These are phyloP conservation scores for Phytopythium kandeliae DNA, from an alignment of 352 stramenopile species.

Conservation along the genomic window DNA sequence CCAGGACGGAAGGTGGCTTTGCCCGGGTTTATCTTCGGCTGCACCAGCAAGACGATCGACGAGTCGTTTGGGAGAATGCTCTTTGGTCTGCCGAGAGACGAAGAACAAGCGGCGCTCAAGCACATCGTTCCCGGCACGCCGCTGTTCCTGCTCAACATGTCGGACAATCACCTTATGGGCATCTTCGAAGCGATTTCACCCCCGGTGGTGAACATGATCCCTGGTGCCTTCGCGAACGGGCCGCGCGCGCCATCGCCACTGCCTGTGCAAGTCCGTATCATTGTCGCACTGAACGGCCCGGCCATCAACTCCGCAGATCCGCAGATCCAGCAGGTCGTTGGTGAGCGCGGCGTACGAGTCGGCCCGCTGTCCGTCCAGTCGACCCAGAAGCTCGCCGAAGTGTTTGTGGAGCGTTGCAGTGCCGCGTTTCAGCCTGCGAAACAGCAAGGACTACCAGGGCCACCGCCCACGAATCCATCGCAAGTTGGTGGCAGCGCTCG, in stretches of 20 bases:
- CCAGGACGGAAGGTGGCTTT: slow-evolving; percentile 31
- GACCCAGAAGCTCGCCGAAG: slow-evolving; percentile 66
- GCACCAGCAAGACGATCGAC: slow-evolving; percentile 76
- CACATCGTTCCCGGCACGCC: slow-evolving; percentile 69
- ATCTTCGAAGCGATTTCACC: slow-evolving; percentile 82
- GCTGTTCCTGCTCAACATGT: slow-evolving; percentile 85
- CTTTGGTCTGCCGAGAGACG: slow-evolving; percentile 70
- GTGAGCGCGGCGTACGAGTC: slow-evolving; percentile 47
- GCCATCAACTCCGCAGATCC: slow-evolving; percentile 63
- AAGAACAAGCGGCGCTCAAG: slow-evolving; percentile 54
- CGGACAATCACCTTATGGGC: slow-evolving; percentile 76
- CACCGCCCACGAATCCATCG: slow-evolving; percentile 4
- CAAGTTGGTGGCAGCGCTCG: neutral
- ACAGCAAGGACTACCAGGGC: slow-evolving; percentile 17
- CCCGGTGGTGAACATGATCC: slow-evolving; percentile 70
- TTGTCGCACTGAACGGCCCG: slow-evolving; percentile 62
- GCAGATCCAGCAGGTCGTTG: slow-evolving; percentile 64
- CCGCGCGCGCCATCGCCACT: slow-evolving; percentile 55
- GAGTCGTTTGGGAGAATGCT: slow-evolving; percentile 86
- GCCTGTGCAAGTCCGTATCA: slow-evolving; percentile 72
- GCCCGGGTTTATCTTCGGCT: slow-evolving; percentile 82
- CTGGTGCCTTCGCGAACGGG: slow-evolving; percentile 59
- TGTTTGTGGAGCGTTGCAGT: slow-evolving; percentile 64
- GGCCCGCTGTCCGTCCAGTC: slow-evolving; percentile 55
- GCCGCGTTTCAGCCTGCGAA: slow-evolving; percentile 38